Conservation (phyloP, 768 basidiomycete species). For the Lentinula lateritia region DNA sequence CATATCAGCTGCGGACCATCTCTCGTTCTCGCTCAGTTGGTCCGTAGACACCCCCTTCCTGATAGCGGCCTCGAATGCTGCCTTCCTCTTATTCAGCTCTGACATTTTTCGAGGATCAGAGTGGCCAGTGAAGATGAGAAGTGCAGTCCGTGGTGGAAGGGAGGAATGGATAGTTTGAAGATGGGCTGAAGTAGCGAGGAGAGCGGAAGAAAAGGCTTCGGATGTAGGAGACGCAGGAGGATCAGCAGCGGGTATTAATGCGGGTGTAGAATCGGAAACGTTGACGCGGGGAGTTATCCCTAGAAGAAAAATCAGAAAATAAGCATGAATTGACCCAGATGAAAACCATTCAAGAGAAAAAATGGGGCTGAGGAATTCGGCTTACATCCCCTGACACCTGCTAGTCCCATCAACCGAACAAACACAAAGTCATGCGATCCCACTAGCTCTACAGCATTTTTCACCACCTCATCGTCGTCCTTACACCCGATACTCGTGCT, state of each 20-base stretch:
- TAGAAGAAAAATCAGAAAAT: background rate
- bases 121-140: constrained; percentile 86
- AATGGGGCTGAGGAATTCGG: constrained; percentile 8
- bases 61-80: constrained; percentile 64
- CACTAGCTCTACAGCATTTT: constrained; percentile 55
- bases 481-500: constrained; percentile 71
- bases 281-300: background rate
- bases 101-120: constrained; percentile 83
- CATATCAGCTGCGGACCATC: constrained; percentile 74
- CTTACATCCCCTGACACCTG: constrained; percentile 80
- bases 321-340: no score
- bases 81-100: constrained; percentile 61
- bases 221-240: constrained; percentile 24
- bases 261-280: constrained; percentile 41
- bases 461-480: constrained; percentile 72
- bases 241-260: constrained; percentile 33
- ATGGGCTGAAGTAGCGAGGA: constrained; percentile 52
- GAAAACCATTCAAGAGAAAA: background rate
- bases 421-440: constrained; percentile 77
- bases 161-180: constrained; percentile 57
- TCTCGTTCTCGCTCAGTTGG: constrained; percentile 45
- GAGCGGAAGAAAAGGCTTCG: constrained; percentile 27
- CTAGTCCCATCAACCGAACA: constrained; percentile 76
- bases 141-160: constrained; percentile 74
- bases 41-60: constrained; percentile 51